Percentiles rank a stretch among this genome's conserved stretches.
Conservation (phyloP, 2,329 filamentous ascomycete species). For the Neofusicoccum cordaticola region DNA sequence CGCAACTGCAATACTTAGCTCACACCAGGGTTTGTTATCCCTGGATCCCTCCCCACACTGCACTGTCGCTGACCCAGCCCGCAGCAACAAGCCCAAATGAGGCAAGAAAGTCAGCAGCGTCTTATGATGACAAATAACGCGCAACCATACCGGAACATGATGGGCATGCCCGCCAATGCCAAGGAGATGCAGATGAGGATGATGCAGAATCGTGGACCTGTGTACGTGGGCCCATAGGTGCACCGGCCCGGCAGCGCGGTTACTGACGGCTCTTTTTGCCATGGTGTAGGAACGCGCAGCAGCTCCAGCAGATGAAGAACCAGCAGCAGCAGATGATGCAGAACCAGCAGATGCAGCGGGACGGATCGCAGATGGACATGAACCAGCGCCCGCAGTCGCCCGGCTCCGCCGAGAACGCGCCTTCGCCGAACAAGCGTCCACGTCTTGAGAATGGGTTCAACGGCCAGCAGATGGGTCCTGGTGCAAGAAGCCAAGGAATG, state of each 20-base stretch:
- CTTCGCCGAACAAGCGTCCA: constrained; percentile 86
- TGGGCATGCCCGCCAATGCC: constrained; percentile 61
- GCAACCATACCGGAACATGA: constrained; percentile 56
- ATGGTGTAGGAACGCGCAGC: constrained; percentile 55
- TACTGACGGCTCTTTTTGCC: background rate
- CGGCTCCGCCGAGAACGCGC: constrained; percentile 78
- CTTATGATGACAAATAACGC: constrained; percentile 70
- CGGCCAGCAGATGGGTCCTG: constrained; percentile 73
- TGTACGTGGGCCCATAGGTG: constrained; percentile 51
- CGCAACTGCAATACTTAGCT: constrained; percentile 69
- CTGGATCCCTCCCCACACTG: background rate
- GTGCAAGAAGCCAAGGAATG: constrained; percentile 70
- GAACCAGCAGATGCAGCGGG: constrained; percentile 75
- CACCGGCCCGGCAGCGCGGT: background rate
- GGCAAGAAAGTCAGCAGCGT: constrained; percentile 70
- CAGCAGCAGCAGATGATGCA: constrained; percentile 61
- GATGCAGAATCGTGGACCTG: constrained; percentile 73
- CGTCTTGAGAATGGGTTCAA: constrained; percentile 78
- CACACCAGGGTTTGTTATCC: constrained; percentile 72
- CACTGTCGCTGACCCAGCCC: constrained; percentile 18
- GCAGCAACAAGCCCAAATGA: constrained; percentile 66
- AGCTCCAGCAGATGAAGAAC: constrained; percentile 59
- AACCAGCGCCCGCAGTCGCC: constrained; percentile 77
- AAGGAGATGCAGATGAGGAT: constrained; percentile 66
- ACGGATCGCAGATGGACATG: constrained; percentile 82